These are phyloP conservation scores for Paraleonurus japonicus DNA, from an alignment of 257 asterid genomes.

Conservation along the genomic window DNA sequence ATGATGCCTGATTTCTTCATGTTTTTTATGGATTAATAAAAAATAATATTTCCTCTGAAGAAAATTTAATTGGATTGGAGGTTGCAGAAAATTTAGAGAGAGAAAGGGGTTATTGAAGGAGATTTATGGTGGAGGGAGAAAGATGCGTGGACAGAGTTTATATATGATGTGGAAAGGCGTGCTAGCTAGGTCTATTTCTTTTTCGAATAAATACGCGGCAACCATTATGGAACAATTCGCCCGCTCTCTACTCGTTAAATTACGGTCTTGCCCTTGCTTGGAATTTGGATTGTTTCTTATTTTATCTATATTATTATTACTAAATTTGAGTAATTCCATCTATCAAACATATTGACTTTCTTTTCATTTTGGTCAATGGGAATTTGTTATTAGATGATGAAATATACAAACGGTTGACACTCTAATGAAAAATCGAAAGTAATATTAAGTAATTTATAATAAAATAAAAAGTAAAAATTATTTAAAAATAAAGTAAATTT, in stretches of 20 bases:
- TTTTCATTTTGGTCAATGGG: not conserved
- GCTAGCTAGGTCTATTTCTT: slow-evolving; percentile 6
- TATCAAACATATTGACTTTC: not conserved
- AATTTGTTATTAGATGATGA: not conserved
- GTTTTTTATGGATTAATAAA: not conserved
- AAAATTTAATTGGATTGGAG: not conserved
- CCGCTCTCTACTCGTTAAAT: not conserved
- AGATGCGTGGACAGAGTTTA: not conserved
- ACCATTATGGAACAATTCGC: slow-evolving; percentile 18
- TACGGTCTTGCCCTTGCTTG: slow-evolving; percentile 24
- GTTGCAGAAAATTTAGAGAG: slow-evolving; percentile 9
- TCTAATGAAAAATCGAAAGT: too few relatives aligned
- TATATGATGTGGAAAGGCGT: slow-evolving; percentile 11
- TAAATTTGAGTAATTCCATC: not conserved
- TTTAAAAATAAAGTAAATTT: too few relatives aligned
- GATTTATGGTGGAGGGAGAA: not conserved
- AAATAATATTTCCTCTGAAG: not conserved
- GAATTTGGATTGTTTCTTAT: not conserved
- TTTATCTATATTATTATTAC: too few relatives aligned
- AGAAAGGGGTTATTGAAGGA: not conserved
- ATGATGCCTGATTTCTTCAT: slow-evolving; percentile 64
- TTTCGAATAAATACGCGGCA: slow-evolving; percentile 45
- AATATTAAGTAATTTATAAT: too few relatives aligned
- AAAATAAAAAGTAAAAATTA: too few relatives aligned
- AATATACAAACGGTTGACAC: not conserved